Evolutionary conservation across 306 rosid species (phyloP), one percentile per base, ranked within the genome.

Genomic region (Quercus mongolica): DNA sequence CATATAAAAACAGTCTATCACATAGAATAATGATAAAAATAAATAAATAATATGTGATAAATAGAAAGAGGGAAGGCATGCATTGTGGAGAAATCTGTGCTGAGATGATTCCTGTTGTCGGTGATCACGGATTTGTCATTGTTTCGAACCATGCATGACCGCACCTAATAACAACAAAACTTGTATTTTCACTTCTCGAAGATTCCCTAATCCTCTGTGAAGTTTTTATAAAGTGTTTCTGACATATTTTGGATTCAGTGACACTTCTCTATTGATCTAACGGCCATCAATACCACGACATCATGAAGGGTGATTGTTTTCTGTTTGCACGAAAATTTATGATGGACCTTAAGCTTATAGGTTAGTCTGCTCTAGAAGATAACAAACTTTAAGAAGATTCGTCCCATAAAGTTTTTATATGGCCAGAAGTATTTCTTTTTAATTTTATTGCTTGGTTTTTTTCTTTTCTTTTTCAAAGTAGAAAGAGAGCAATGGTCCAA

Each of bases 31-130:
- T 41, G 0, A 41, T 41, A 38, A 38, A 6, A 6, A 38, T 5
- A 38, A 38, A 1, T 26, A 26, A 38, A 28, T 18, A 12, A 67
- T 6, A 67, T 13, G 72, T 18, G 19, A 38, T 38, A 38, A 67
- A 33, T 18, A 46, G 17, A 63, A 28, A 63, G 21, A 63, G 17
- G 51, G 1, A 67, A 18, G 18, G 26, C 72, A 31, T 67, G 26
- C 52, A 31, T 67, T 18, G 72, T 35, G n/a, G 72, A 35, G 72
- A 67, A 46, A 67, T 19, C 52, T 35, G 72, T 67, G 72, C 52
- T 67, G 72, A 67, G 72, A 67, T 67, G 49, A 67, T 67, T 67
- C 72, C 26, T 2, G 52, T 18, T 67, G 52, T 67, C 72, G 72
- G 72, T 67, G 72, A 67, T 67, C 72, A 35, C 17, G 52, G 52